Base-by-base conservation (phyloP, 2,329 filamentous ascomycete species). In the Colletotrichum tamarilloi region DNA sequence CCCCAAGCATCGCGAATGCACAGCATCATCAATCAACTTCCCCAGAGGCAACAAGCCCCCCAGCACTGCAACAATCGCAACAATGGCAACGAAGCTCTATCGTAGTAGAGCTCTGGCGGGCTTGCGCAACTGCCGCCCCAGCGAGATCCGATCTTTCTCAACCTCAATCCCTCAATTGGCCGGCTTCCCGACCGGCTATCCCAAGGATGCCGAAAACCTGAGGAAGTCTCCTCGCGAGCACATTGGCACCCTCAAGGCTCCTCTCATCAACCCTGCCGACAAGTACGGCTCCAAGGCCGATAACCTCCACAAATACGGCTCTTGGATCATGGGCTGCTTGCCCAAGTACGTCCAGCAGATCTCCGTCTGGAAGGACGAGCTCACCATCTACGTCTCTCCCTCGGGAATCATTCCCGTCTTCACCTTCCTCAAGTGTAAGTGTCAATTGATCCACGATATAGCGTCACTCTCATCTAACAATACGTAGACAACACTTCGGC, bases 291-390 rank as follows among this genome's bases (percentile, higher is more conserved):
- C 94, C 81, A 97, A 96, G 87, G 91, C 94, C 77, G 94, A 97
- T 77, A 90, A 92, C 81, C 88, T 98, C 81, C 97, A 99, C 88
- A 93, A 92, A 80, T 99, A 99, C 82, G 97, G 97, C 80, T 92
- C 97, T 81, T 99, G 98, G 90, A 87, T 99, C 80, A 96, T 99
- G 91, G 95, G 95, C 77, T 97, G 94, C 84, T 86, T 99, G 81
- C 97, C 97, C 79, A 98, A 98, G 88, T 98, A 98, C 85, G 91
- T 99, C 79, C 97, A 99, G 87, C 97, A 99, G 86, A 98, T 98
- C 87, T 97, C 95, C 14, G 96, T 99, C 68, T 99, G 97, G 97
- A 99, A 99, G 87, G 97, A 99, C 82, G 97, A 99, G 85, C 91
- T 99, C 82, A 95, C 93, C 78, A 94, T 98, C 83, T 96, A 97